Evolutionary conservation across 768 basidiomycete genomes (phyloP).

Genomic region (Pulveroboletus ravenelii): DNA sequence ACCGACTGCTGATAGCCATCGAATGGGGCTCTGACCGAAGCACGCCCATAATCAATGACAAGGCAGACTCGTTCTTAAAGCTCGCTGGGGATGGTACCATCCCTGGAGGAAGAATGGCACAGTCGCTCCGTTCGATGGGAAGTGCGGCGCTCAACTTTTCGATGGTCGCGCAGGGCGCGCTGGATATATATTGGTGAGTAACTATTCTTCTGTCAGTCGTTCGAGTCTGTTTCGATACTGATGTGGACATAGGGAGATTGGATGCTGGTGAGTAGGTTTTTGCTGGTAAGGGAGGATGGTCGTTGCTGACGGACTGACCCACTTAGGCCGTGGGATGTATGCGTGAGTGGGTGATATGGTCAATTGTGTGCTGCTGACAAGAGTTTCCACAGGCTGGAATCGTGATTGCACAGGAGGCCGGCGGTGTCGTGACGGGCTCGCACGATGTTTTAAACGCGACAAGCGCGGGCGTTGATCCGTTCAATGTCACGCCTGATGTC

Average conservation of each 20-base stretch:
- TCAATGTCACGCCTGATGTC: conserved; percentile 63
- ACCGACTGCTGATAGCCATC: conserved; percentile 42
- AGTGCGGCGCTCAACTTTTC: conserved; percentile 81
- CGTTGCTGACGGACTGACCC: background rate
- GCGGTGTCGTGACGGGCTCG: conserved; percentile 73
- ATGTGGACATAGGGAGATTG: conserved; percentile 61
- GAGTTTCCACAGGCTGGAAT: conserved; percentile 63
- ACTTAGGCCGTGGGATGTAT: conserved; percentile 79
- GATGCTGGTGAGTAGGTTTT: conserved; percentile 50
- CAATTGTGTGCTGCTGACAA: background rate
- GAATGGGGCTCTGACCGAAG: conserved; percentile 88
- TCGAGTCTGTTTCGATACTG: background rate
- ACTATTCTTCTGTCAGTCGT: background rate
- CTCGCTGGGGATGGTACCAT: conserved; percentile 71
- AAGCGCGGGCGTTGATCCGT: conserved; percentile 35
- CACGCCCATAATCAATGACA: conserved; percentile 46
- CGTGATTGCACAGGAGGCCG: conserved; percentile 88
- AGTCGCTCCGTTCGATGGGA: conserved; percentile 78
- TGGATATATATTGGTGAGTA: conserved; percentile 82
- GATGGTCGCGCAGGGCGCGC: conserved; percentile 81
- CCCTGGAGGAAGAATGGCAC: conserved; percentile 74
- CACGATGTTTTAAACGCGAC: conserved; percentile 42
- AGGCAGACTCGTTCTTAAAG: conserved; percentile 62
- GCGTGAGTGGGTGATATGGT: conserved; percentile 36
- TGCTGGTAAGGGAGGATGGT: background rate